Evolutionary conservation across 73 alveolate genomes (phyloP), one percentile per base, ranked within the genome.

Genomic region (Stentor coeruleus): DNA sequence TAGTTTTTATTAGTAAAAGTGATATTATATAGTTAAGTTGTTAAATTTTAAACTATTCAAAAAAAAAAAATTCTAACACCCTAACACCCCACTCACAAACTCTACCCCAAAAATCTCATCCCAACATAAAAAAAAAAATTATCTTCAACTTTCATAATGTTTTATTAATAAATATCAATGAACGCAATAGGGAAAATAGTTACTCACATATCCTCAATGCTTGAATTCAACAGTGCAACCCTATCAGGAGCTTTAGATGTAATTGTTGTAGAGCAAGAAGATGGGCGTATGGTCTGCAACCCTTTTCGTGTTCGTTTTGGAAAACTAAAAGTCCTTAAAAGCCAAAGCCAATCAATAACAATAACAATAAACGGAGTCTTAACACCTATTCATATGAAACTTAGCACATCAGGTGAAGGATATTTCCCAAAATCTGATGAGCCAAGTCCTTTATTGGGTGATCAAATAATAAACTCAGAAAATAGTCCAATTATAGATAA

Each of bases 251-350:
- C 97, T 80, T 87, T 94, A 86, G 99, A 96, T 86, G 89, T 93
- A 2, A 88, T 96, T 35, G 99, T 94, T 2, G 84, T 96, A 59
- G 89, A 91, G 83, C 92, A 94, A 74, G 94, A 92, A 14, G 95
- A 88, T 55, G 98, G 98, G 3, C 76, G 88, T 30, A 76, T 91
- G 36, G 82, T 59, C 20, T 86, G 94, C 83, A 75, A 95, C 73
- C 98, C 98, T 11, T 94, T 96, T 79, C 97, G 92, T 82, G 92
- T 94, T 57, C 77, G 98, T 59, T 96, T 96, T 84, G 98, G 99
- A 58, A 92, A 91, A 74, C 85, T 89, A 58, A 89, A 95, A 80
- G 95, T 96, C 0, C 86, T 95, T n/a, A 26, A 14, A 14, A 26
- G 28, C 58, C n/a, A 75, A 39, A 15, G n/a, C 14, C 15, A 37